phyloP scores from a whole-genome alignment of 768 basidiomycete genomes.

The Russula ochroleuca region DNA sequence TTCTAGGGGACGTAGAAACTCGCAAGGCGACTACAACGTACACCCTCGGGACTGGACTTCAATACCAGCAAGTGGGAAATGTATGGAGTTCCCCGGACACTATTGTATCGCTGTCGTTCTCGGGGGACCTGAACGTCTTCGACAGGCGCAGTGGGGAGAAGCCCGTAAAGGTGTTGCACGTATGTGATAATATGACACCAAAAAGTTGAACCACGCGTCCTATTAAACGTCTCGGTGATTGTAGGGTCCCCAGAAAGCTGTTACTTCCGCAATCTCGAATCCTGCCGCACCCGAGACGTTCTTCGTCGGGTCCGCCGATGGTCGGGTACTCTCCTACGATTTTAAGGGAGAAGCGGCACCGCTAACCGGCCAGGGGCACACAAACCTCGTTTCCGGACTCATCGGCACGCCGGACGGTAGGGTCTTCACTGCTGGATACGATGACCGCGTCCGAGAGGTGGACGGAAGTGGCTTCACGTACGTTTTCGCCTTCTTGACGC shows the following conservation, averaged over 20 bases:
- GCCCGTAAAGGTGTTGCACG: conserved; percentile 58
- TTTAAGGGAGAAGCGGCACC: conserved; percentile 43
- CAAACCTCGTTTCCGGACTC: conserved; percentile 63
- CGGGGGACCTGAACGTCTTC: conserved; percentile 76
- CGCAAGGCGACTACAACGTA: conserved; percentile 64
- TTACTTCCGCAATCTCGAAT: conserved; percentile 53
- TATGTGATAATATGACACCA: conserved; percentile 33
- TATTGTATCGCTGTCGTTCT: conserved; percentile 79
- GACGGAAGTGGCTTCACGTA: conserved; percentile 48
- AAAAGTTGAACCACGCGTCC: conserved; percentile 8
- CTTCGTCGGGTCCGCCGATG: conserved; percentile 76
- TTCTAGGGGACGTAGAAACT: conserved; percentile 74
- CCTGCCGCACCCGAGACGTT: conserved; percentile 54
- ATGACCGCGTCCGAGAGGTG: conserved; percentile 73
- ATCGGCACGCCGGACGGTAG: conserved; percentile 45
- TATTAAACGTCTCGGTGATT: not conserved
- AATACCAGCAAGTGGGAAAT: conserved; percentile 83
- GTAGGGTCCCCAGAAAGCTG: conserved; percentile 76
- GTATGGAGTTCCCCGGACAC: conserved; percentile 70
- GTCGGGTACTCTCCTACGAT: conserved; percentile 65
- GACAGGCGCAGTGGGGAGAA: conserved; percentile 65
- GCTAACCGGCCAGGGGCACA: conserved; percentile 64
- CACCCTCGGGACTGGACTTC: conserved; percentile 68
- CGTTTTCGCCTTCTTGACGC: conserved; percentile 30
- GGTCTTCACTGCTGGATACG: conserved; percentile 71